Percentiles rank a stretch among this genome's conserved stretches.
These are phyloP conservation scores for Beauveria sp. DNA, from an alignment of 2,329 filamentous ascomycete genomes.

Conservation along the genomic window DNA sequence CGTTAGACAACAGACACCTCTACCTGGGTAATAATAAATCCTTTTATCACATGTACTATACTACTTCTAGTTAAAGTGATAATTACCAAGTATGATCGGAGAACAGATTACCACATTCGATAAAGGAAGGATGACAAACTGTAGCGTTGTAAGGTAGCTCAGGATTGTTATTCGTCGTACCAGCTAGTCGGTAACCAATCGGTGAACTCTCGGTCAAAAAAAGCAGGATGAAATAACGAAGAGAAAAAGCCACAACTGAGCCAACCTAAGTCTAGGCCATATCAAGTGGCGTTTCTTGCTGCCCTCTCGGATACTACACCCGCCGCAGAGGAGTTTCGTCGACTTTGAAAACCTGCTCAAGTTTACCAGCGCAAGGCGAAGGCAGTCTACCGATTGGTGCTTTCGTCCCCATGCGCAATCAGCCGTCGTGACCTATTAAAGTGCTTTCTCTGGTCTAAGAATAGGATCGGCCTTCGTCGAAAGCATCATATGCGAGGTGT, in stretches of 20 bases:
- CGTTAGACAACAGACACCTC: not conserved
- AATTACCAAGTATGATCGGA: not conserved
- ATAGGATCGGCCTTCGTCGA: not conserved
- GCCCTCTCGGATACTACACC: not conserved
- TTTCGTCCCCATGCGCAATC: not conserved
- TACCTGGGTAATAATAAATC: not conserved
- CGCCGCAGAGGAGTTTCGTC: not conserved
- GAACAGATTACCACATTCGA: not conserved
- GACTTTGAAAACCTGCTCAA: not conserved
- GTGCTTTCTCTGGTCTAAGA: not conserved
- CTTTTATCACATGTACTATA: not conserved
- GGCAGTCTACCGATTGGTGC: not conserved
- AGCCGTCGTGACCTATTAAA: not conserved
- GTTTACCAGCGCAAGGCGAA: not conserved
- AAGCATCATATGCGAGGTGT: not conserved
- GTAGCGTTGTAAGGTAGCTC: not conserved
- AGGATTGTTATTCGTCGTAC: not conserved
- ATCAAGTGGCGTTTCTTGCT: not conserved
- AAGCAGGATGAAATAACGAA: not conserved
- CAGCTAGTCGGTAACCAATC: not conserved
- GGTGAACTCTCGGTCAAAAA: not conserved
- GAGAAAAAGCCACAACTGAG: not conserved
- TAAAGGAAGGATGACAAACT: not conserved
- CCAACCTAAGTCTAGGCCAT: not conserved
- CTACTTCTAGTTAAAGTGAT: not conserved